These are phyloP conservation scores for Moniliophthora roreri DNA, from an alignment of 1,284 basidiomycete genomes.

Conservation along the genomic window DNA sequence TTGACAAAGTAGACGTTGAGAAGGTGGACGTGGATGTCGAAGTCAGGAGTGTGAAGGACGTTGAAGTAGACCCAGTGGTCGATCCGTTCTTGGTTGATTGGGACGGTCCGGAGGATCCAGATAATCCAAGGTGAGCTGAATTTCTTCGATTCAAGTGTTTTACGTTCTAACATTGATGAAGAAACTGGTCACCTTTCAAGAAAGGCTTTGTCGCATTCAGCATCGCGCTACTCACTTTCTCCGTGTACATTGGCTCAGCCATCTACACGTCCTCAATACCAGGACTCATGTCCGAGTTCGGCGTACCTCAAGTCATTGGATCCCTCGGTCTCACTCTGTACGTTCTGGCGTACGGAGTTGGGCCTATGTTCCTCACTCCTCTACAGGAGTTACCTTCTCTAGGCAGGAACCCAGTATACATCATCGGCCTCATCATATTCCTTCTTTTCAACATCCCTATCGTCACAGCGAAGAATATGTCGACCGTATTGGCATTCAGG, in stretches of 20 bases:
- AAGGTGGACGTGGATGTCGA: background rate
- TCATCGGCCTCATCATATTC: constrained; percentile 54
- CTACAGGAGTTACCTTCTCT: constrained; percentile 46
- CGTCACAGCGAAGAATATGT: constrained; percentile 55
- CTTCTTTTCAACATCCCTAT: constrained; percentile 57
- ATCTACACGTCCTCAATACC: constrained; percentile 43
- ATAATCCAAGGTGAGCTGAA: constrained; percentile 28
- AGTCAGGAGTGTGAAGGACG: constrained; percentile 9
- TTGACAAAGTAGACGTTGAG: no score
- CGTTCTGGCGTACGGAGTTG: constrained; percentile 17
- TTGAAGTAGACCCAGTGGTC: constrained; percentile 16
- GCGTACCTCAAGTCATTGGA: constrained; percentile 44
- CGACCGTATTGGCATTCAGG: constrained; percentile 57
- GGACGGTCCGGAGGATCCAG: constrained; percentile 31
- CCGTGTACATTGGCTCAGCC: constrained; percentile 32
- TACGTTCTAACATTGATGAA: constrained; percentile 5
- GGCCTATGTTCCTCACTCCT: constrained; percentile 50
- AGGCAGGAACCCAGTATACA: constrained; percentile 48
- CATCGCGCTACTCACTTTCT: constrained; percentile 62
- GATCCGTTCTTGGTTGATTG: constrained; percentile 26
- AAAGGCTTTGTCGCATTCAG: constrained; percentile 44
- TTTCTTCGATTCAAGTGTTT: background rate
- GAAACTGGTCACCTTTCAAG: constrained; percentile 29
- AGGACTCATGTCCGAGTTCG: constrained; percentile 44
- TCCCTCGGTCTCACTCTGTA: constrained; percentile 36